phyloP scores from a whole-genome alignment of 2,329 filamentous ascomycete genomes.

The Calonectria hawksworthii region DNA sequence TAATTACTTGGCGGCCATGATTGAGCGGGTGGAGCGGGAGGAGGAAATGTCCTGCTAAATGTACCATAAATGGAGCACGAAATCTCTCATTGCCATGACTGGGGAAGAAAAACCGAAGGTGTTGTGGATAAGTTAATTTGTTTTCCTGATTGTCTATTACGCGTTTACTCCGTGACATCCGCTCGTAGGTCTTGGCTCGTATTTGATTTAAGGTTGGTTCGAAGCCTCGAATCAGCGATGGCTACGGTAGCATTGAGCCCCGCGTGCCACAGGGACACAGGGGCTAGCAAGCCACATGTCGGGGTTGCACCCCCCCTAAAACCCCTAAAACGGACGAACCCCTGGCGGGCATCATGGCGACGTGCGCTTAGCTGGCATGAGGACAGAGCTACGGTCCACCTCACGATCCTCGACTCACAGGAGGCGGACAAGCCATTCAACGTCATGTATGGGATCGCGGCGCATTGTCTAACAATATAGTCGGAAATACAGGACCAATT shows the following conservation, averaged over 20 bases:
- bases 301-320: background rate
- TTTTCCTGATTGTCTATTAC: constrained; percentile 3
- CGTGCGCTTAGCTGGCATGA: constrained; percentile 15
- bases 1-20: constrained; percentile 21
- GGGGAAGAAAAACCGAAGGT: background rate
- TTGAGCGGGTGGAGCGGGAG: background rate
- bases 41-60: constrained; percentile 8
- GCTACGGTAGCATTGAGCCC: background rate
- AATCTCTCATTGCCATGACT: constrained; percentile 17
- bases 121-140: constrained; percentile 7
- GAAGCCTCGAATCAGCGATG: background rate
- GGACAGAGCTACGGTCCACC: constrained; percentile 8
- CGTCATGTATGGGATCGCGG: constrained; percentile 13
- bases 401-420: background rate
- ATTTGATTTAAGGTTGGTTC: background rate
- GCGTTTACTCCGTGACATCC: background rate
- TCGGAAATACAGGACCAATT: background rate
- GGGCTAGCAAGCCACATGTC: constrained; percentile 2
- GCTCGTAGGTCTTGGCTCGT: background rate
- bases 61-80: constrained; percentile 27
- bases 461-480: constrained; percentile 3
- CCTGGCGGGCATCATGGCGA: constrained; percentile 19
- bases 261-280: background rate
- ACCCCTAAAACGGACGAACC: constrained; percentile 11
- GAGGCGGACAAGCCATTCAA: constrained; percentile 10